phyloP scores from a whole-genome alignment of 2,329 filamentous ascomycete species.

The Echinosphaeria canescens region DNA sequence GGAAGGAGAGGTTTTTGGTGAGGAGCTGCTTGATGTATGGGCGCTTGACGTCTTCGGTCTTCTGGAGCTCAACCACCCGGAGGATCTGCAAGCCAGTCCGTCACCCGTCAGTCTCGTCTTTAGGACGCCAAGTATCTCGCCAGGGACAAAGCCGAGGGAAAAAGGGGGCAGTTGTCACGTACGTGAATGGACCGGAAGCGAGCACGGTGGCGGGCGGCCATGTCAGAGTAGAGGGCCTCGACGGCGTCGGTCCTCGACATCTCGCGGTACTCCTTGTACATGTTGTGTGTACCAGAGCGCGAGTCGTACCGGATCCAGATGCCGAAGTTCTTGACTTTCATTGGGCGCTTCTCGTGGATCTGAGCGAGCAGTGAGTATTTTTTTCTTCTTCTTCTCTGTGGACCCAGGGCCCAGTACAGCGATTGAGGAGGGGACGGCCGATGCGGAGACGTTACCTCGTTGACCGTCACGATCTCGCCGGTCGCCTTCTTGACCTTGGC shows the following conservation, averaged over 20 bases:
- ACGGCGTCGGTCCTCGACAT: constrained; percentile 91
- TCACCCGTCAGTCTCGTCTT: too few species aligned
- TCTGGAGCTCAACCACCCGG: constrained; percentile 94
- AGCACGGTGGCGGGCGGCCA: constrained; percentile 96
- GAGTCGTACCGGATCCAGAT: constrained; percentile 99
- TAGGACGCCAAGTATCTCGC: too few species aligned
- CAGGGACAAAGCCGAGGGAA: too few species aligned
- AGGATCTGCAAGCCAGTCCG: constrained; percentile 88
- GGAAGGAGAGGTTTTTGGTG: constrained; percentile 91
- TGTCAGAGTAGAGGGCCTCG: constrained; percentile 96
- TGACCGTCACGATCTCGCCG: constrained; percentile 95
- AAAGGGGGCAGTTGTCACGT: constrained; percentile 34
- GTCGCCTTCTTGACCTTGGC: constrained; percentile 99
- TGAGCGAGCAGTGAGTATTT: constrained; percentile 14
- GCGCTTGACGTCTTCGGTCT: constrained; percentile 84
- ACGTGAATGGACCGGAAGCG: constrained; percentile 98
- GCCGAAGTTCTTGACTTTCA: constrained; percentile 99
- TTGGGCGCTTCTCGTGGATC: constrained; percentile 97
- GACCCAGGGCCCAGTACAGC: constrained; percentile 8
- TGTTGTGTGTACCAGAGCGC: constrained; percentile 99
- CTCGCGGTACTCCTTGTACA: constrained; percentile 99
- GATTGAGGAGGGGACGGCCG: too few species aligned
- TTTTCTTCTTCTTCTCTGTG: background rate
- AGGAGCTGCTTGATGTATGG: constrained; percentile 99
- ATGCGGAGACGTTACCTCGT: constrained; percentile 87